phyloP scores from a whole-genome alignment of 2,329 filamentous ascomycete genomes.

The Meredithiella fracta region DNA sequence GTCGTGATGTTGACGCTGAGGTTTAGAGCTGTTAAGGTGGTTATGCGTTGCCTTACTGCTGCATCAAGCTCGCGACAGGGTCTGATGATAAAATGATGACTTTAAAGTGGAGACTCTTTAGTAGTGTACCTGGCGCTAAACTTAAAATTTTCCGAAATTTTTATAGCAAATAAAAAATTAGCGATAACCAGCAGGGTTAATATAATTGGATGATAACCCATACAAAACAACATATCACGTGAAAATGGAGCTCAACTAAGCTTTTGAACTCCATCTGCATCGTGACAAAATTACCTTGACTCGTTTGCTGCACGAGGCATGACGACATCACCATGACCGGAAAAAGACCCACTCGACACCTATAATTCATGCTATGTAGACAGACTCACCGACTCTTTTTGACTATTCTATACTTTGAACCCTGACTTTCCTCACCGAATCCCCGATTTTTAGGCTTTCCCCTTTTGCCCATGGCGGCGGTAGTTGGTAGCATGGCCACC shows the following conservation, averaged over 20 bases:
- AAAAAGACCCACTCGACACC: background rate
- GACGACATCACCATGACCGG: background rate
- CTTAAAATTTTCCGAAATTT: background rate
- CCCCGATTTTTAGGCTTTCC: background rate
- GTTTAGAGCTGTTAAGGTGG: background rate
- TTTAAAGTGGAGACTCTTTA: background rate
- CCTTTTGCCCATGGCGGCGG: background rate
- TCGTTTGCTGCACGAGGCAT: background rate
- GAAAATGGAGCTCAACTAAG: too few relatives aligned
- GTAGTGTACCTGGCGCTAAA: background rate
- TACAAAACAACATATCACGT: too few relatives aligned
- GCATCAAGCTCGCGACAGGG: background rate
- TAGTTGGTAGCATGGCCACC: background rate
- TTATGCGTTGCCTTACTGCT: background rate
- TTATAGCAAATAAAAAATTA: too few relatives aligned
- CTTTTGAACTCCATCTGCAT: background rate
- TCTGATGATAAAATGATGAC: background rate
- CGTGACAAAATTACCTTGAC: background rate
- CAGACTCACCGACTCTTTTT: background rate
- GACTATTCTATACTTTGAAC: background rate
- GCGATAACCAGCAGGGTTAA: background rate
- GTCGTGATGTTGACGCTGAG: background rate
- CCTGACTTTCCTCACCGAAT: background rate
- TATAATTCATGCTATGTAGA: background rate
- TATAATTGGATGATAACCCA: too few relatives aligned